These are phyloP conservation scores for Lactarius psammicola DNA, from an alignment of 768 basidiomycete genomes.

Conservation along the genomic window DNA sequence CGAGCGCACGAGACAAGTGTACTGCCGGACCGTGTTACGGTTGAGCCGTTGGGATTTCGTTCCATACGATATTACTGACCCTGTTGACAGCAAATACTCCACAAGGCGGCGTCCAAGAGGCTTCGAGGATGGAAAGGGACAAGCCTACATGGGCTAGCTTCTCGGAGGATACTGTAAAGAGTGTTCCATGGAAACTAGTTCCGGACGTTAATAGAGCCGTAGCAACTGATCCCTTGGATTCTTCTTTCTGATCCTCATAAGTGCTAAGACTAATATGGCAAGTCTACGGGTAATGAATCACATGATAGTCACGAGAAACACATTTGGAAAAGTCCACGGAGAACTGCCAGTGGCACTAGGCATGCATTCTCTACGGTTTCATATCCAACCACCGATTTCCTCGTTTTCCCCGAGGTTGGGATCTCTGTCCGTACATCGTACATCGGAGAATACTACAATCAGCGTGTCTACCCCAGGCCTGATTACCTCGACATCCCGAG, in stretches of 20 bases:
- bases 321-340: not conserved
- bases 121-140: not conserved
- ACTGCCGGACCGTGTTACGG: not conserved
- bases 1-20: not conserved
- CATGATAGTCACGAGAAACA: not conserved
- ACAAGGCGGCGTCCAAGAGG: not conserved
- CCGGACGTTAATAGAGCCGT: not conserved
- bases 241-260: not conserved
- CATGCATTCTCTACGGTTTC: constrained; percentile 20
- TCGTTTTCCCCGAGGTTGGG: constrained; percentile 27
- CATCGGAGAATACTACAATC: constrained; percentile 25
- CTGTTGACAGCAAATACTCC: not conserved
- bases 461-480: constrained; percentile 60
- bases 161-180: too few species aligned
- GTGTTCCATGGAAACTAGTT: not conserved
- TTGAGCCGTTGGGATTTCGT: not conserved
- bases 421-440: constrained; percentile 11
- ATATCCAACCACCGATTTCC: constrained; percentile 4
- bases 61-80: not conserved
- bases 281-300: not conserved
- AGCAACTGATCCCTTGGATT: not conserved
- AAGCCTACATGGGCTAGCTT: not conserved
- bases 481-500: constrained; percentile 65
- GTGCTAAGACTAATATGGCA: not conserved
- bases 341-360: not conserved